phyloP scores from a whole-genome alignment of 371 early-diverging fungal genomes.

The Actinomortierella ambigua region DNA sequence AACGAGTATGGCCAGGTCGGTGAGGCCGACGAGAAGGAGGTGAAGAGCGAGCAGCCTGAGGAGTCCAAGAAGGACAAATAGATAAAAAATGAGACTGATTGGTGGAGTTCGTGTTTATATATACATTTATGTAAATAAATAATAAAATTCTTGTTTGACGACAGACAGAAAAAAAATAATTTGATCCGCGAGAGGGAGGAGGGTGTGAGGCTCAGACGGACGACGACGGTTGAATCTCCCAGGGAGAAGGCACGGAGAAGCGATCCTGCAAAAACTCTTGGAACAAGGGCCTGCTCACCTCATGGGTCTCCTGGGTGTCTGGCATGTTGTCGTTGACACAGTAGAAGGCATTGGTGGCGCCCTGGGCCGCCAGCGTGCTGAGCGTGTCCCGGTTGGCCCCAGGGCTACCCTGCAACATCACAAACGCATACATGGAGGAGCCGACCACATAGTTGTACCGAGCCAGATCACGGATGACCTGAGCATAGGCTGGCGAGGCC shows the following conservation, averaged over 20 bases:
- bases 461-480: slow-evolving; percentile 14
- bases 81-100: neutral
- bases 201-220: too few species aligned
- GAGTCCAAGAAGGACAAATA: slow-evolving; percentile 53
- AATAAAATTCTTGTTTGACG: too few species aligned
- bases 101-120: too few species aligned
- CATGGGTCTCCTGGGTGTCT: neutral
- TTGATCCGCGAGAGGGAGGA: too few species aligned
- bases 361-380: neutral
- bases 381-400: slow-evolving; percentile 6
- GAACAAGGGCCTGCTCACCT: slow-evolving; percentile 7
- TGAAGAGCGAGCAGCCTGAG: slow-evolving; percentile 15
- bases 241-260: slow-evolving; percentile 31
- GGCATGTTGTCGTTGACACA: slow-evolving; percentile 33
- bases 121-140: too few species aligned
- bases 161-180: too few species aligned
- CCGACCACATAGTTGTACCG: slow-evolving; percentile 38
- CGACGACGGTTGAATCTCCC: slow-evolving; percentile 13
- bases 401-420: slow-evolving; percentile 4
- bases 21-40: slow-evolving; percentile 34
- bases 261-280: slow-evolving; percentile 16
- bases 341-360: slow-evolving; percentile 16
- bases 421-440: slow-evolving; percentile 19
- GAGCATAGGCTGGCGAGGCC: slow-evolving; percentile 5
- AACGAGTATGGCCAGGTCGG: slow-evolving; percentile 95